Conservation (phyloP, 2,329 filamentous ascomycete genomes). For the Byssoonygena ceratinophila region DNA sequence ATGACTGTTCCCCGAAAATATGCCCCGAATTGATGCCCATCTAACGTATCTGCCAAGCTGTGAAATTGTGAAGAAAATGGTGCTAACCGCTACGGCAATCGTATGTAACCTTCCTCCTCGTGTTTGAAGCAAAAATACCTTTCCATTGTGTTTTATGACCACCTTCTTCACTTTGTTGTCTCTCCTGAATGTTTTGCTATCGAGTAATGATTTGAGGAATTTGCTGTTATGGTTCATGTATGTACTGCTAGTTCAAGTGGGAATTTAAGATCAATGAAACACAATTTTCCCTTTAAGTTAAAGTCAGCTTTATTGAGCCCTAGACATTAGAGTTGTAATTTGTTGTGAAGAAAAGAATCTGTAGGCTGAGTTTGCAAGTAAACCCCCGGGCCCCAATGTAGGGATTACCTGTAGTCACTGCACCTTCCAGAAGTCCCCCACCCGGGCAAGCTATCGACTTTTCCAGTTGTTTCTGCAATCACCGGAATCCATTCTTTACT, state of each 20-base stretch:
- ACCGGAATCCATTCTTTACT: too few relatives aligned
- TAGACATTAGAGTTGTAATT: too few relatives aligned
- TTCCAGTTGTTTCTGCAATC: too few relatives aligned
- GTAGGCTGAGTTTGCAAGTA: too few relatives aligned
- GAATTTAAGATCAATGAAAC: neutral
- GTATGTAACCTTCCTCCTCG: conserved; percentile 4
- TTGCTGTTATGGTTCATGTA: neutral
- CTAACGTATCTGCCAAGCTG: neutral
- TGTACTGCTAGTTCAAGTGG: neutral
- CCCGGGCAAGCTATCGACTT: too few relatives aligned
- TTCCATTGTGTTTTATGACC: conserved; percentile 2
- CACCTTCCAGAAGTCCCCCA: too few relatives aligned
- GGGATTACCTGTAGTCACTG: too few relatives aligned
- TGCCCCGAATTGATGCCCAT: neutral
- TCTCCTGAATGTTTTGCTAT: neutral
- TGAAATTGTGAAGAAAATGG: neutral
- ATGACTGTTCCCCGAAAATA: neutral
- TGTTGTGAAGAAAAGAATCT: too few relatives aligned
- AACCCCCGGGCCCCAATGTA: too few relatives aligned
- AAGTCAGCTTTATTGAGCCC: too few relatives aligned
- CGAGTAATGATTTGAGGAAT: conserved; percentile 5
- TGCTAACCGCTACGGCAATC: neutral
- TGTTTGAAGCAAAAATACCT: neutral
- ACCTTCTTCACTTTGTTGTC: neutral
- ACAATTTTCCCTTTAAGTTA: too few relatives aligned